Evolutionary conservation across 495 filamentous ascomycete genomes (phyloP), one percentile per base, ranked within the genome.

Genomic region (Chaetomium fimeti): DNA sequence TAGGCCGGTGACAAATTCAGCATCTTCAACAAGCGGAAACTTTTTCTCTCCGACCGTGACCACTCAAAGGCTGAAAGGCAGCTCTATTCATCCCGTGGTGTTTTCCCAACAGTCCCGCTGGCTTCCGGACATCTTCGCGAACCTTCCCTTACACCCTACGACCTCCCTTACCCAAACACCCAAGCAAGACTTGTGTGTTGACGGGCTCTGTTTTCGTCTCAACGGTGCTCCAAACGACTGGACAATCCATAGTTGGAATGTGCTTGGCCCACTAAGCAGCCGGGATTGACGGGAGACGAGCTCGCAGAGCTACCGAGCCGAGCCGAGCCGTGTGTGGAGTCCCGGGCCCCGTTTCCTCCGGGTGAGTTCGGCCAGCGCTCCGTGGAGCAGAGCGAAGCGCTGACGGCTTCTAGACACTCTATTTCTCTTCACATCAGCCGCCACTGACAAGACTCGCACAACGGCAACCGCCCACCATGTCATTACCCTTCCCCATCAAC

Each of bases 401-500:
- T 61, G 58, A 61, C 36, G 58, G 18, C 2, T 15, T 18, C 4
- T 28, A 61, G 58, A 28, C 29, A n/a, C 8, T 36, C 32, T 9
- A 5, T n/a, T n/a, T n/a, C n/a, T n/a, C 12, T 11, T 12, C 15
- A 5, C 12, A 40, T 15, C n/a, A 7, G 5, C 18, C 16, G 15
- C n/a, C 32, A 36, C 5, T 5, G 6, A 42, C 29, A n/a, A 25
- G 2, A 42, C 1, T 36, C 20, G 18, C 25, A 16, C 32, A 49
- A 2, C 52, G 12, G 47, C 2, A 28, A 16, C 28, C 7, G 52
- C 27, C 48, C 54, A 51, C 36, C 61, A 69, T 72, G 71, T 59
- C 65, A 53, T 56, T 62, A 62, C 81, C 82, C 74, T 83, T 85
- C 62, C 66, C 80, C 63, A 79, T 84, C 72, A 78, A 81, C 59